These are phyloP conservation scores for Camelina sativa DNA, from an alignment of 345 rosid genomes.

Conservation along the genomic window DNA sequence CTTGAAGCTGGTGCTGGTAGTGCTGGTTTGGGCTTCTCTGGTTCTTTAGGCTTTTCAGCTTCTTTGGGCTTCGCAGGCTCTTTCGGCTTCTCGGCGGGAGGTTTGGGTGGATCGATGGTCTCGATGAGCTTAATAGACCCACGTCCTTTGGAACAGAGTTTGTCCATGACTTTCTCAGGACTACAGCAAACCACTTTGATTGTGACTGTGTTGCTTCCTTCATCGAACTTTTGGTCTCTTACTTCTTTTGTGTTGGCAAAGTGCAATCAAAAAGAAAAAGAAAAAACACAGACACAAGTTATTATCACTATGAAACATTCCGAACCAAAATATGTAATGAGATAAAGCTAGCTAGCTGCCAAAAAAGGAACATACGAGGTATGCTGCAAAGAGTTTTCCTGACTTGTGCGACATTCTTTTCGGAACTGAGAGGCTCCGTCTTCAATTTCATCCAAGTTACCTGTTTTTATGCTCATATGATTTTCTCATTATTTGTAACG, in stretches of 20 bases:
- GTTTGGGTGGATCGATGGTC: constrained; percentile 28
- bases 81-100: background rate
- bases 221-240: constrained; percentile 56
- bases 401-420: constrained; percentile 56
- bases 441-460: constrained; percentile 63
- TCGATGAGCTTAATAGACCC: constrained; percentile 49
- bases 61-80: constrained; percentile 4
- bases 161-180: constrained; percentile 62
- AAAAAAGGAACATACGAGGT: constrained; percentile 54
- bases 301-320: background rate
- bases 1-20: background rate
- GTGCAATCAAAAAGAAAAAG: background rate
- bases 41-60: background rate
- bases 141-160: constrained; percentile 54
- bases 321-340: background rate
- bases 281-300: background rate
- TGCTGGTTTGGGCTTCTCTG: background rate
- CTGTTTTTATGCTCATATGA: constrained; percentile 39
- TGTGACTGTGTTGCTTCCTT: constrained; percentile 58
- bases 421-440: constrained; percentile 54
- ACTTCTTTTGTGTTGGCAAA: constrained; percentile 42
- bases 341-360: no score
- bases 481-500: background rate
- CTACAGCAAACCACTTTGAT: constrained; percentile 72
- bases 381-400: constrained; percentile 53